Percentiles rank a stretch among this genome's conserved stretches.
These are phyloP conservation scores for Nemania sp. DNA, from an alignment of 2,329 filamentous ascomycete species.

Conservation along the genomic window DNA sequence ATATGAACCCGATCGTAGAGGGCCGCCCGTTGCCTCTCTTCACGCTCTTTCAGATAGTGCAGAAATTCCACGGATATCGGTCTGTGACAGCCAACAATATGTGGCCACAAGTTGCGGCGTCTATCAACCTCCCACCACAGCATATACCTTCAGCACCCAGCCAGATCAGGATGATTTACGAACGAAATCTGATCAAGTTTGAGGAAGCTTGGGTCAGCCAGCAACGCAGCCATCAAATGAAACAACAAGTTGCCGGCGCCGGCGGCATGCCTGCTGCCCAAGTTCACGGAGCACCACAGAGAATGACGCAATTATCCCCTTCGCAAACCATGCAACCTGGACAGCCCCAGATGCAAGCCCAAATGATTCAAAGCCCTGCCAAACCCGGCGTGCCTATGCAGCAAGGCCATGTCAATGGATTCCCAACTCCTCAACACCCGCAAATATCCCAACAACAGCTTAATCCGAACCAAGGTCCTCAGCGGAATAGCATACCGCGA, in stretches of 20 bases:
- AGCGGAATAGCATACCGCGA: conserved; percentile 57
- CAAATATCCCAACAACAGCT: conserved; percentile 51
- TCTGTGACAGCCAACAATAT: conserved; percentile 69
- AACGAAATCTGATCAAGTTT: conserved; percentile 75
- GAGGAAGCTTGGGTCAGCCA: conserved; percentile 69
- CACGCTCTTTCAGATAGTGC: conserved; percentile 76
- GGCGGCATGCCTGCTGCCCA: conserved; percentile 41
- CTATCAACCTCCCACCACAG: conserved; percentile 63
- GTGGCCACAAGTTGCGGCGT: conserved; percentile 75
- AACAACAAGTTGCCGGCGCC: conserved; percentile 50
- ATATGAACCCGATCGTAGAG: conserved; percentile 72
- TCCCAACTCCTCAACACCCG: conserved; percentile 49
- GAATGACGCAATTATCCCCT: conserved; percentile 49
- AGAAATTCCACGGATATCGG: conserved; percentile 77
- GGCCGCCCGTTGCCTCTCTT: conserved; percentile 76
- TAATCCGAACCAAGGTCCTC: conserved; percentile 49
- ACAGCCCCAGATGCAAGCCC: conserved; percentile 49
- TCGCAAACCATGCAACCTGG: conserved; percentile 49
- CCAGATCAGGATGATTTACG: conserved; percentile 75
- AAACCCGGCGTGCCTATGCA: conserved; percentile 54
- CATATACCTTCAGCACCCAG: conserved; percentile 69
- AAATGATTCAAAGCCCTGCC: conserved; percentile 46
- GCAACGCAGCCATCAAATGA: conserved; percentile 53
- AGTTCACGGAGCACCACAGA: conserved; percentile 47
- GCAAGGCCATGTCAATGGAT: conserved; percentile 54